Evolutionary conservation across 768 basidiomycete species (phyloP).

Genomic region (Pholiota conissans): DNA sequence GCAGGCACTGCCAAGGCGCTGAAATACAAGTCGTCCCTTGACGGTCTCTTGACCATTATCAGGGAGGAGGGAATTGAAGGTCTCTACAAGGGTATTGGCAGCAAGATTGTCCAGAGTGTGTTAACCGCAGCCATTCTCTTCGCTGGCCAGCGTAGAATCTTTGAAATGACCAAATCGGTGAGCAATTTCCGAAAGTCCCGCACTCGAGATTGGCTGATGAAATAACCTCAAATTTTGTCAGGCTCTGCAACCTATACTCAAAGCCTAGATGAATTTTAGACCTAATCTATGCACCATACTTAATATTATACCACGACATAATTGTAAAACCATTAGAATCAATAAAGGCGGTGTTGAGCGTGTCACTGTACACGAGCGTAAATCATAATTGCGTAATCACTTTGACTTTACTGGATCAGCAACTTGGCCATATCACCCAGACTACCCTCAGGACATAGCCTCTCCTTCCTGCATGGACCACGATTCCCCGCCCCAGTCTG

Average conservation of each 20-base stretch:
- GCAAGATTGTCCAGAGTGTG: conserved; percentile 90
- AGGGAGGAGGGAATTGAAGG: conserved; percentile 79
- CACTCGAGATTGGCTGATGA: too few relatives aligned
- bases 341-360: not conserved
- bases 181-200: conserved; percentile 5
- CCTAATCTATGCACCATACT: not conserved
- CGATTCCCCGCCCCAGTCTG: conserved; percentile 10
- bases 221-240: not conserved
- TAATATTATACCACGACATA: conserved; percentile 2
- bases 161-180: conserved; percentile 64
- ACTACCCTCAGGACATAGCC: conserved; percentile 1
- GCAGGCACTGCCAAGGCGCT: conserved; percentile 68
- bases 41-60: conserved; percentile 79
- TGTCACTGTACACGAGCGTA: not conserved
- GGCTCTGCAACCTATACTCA: conserved; percentile 3
- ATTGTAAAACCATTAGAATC: conserved; percentile 1
- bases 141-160: conserved; percentile 82
- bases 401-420: not conserved
- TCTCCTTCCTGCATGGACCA: conserved; percentile 18
- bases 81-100: conserved; percentile 82
- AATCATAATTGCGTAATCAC: conserved; percentile 4
- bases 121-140: conserved; percentile 94
- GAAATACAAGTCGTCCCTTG: conserved; percentile 72
- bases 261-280: not conserved
- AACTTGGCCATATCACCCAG: conserved; percentile 1